These are phyloP conservation scores for Erythrophleum fordii DNA, from an alignment of 306 rosid species.

Conservation along the genomic window DNA sequence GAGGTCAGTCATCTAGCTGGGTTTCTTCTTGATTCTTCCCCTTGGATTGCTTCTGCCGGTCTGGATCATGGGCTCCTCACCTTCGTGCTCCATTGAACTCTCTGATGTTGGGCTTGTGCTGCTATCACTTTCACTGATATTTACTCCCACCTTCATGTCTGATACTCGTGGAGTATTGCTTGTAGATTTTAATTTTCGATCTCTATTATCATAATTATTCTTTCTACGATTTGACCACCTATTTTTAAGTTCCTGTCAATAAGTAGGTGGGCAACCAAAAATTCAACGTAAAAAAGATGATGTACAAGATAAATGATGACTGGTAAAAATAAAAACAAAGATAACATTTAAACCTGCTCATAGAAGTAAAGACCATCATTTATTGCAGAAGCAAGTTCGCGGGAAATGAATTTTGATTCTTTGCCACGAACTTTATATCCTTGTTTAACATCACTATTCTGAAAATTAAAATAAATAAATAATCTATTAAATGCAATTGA, in stretches of 20 bases:
- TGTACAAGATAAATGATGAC: no score
- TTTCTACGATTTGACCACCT: conserved; percentile 71
- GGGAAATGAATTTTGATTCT: conserved; percentile 78
- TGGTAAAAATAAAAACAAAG: conserved; percentile 23
- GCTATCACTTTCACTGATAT: conserved; percentile 25
- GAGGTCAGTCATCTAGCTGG: no score
- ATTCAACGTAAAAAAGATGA: conserved; percentile 17
- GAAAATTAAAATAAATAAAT: conserved; percentile 35
- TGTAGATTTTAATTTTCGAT: conserved; percentile 57
- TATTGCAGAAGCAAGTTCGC: conserved; percentile 90
- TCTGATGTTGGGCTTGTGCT: no score
- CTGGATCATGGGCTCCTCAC: no score
- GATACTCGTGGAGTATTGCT: conserved; percentile 58
- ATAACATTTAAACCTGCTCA: conserved; percentile 74
- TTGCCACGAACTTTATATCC: conserved; percentile 49
- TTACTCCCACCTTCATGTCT: conserved; percentile 62
- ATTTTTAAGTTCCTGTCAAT: conserved; percentile 75
- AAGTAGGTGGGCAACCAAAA: conserved; percentile 31
- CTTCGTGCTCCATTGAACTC: no score
- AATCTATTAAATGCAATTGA: conserved; percentile 4
- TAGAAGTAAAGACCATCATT: conserved; percentile 90
- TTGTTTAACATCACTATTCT: conserved; percentile 65
- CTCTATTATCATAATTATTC: conserved; percentile 67
- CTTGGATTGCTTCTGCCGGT: no score
- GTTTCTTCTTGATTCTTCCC: no score